These are phyloP conservation scores for Seiridium cupressi DNA, from an alignment of 2,329 filamentous ascomycete species.

Conservation along the genomic window DNA sequence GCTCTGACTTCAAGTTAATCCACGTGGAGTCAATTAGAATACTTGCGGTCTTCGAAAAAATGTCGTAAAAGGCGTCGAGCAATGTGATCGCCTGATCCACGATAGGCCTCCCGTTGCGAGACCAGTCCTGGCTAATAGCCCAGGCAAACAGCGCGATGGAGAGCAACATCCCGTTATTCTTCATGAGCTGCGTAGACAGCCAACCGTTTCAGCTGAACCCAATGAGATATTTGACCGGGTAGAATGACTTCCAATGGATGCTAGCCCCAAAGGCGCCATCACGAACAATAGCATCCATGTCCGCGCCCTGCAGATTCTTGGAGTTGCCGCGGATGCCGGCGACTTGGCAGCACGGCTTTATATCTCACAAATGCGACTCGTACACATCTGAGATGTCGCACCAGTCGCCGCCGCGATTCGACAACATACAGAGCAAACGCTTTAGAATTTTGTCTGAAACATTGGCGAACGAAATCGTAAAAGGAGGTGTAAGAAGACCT, in stretches of 20 bases:
- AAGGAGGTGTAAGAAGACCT: background rate
- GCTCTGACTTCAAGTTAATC: too few relatives aligned
- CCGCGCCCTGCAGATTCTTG: background rate
- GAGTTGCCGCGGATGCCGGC: conserved; percentile 23
- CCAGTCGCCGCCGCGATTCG: conserved; percentile 23
- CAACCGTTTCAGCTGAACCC: background rate
- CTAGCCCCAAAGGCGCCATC: conserved; percentile 29
- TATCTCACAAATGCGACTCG: conserved; percentile 30
- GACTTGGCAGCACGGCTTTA: conserved; percentile 29
- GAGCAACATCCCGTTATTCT: background rate
- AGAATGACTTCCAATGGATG: conserved; percentile 30
- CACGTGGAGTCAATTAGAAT: too few relatives aligned
- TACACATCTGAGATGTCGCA: conserved; percentile 30
- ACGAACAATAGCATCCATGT: conserved; percentile 31
- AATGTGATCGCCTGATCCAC: background rate
- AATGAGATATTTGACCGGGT: conserved; percentile 11
- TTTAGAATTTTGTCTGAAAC: conserved; percentile 28
- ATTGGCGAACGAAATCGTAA: background rate
- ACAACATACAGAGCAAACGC: conserved; percentile 29
- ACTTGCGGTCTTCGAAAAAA: too few relatives aligned
- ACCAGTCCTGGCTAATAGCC: background rate
- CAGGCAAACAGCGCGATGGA: background rate
- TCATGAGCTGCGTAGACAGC: background rate
- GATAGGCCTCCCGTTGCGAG: background rate
- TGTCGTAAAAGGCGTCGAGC: background rate